Evolutionary conservation across 345 rosid species (phyloP), one percentile per base, ranked within the genome.

Genomic region (Cochlearia excelsa): DNA sequence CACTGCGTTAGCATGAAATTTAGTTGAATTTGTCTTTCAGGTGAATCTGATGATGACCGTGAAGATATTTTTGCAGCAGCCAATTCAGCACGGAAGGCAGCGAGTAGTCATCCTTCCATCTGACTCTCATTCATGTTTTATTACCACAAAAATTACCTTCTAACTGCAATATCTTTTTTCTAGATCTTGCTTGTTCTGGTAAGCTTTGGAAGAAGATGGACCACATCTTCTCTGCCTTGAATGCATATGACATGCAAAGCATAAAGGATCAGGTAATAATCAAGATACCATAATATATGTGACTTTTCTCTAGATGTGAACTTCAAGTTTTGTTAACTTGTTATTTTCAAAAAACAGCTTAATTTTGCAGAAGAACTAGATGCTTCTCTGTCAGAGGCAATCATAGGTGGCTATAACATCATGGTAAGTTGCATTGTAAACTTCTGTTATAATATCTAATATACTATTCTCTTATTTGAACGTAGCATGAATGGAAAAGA

Each of bases 121-220:
- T 44, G 9, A 49, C 64, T 35, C n/a, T 59, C n/a, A 59, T 31
- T 70, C 54, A 61, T 47, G 30, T 41, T 57, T 53, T 63, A 59
- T 46, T 55, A 51, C 45, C 23, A 26, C 40, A n/a, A n/a, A 28
- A 57, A 9, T 54, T 16, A 39, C 60, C 16, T 65, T 65, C 66
- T 51, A 52, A 30, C 67, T 9, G 4, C 57, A 57, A 31, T 30
- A 63, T 54, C 70, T 9, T 45, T 77, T 70, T 34, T 74, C 66
- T 51, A 94, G 99, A 70, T 74, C 71, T 71, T 51, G 85, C 92
- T 50, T 87, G 82, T 69, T 77, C 81, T 70, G 82, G 88, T 65
- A 73, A 77, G 54, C 83, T 87, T 75, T 89, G 99, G 97, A 82
- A 85, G 83, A 85, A 84, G 78, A 78, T 94, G 92, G 87, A 84